Evolutionary conservation across 179 eudicot genomes (phyloP).

Genomic region (Drosera spatulata): DNA sequence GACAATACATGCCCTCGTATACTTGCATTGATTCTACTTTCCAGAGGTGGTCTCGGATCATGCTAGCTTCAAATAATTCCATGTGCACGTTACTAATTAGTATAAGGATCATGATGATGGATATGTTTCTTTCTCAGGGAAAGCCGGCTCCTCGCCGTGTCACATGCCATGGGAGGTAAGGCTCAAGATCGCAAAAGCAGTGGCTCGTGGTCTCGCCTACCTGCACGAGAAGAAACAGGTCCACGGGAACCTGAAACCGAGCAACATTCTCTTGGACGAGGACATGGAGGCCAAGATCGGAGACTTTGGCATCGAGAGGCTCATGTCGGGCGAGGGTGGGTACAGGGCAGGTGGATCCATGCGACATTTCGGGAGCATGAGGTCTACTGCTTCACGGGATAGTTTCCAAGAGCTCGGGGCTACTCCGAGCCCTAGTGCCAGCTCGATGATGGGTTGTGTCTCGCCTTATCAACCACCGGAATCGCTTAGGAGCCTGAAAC

Average conservation of each 20-base stretch:
- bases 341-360: slow-evolving; percentile 53
- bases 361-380: slow-evolving; percentile 71
- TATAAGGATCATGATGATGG: neutral
- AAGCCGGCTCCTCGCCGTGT: slow-evolving; percentile 74
- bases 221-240: slow-evolving; percentile 92
- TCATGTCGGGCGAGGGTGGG: slow-evolving; percentile 44
- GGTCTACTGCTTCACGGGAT: slow-evolving; percentile 86
- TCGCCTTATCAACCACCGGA: slow-evolving; percentile 82
- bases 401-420: slow-evolving; percentile 67
- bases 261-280: slow-evolving; percentile 49
- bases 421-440: slow-evolving; percentile 84
- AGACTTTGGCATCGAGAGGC: slow-evolving; percentile 81
- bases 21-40: too few relatives aligned
- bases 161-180: slow-evolving; percentile 81
- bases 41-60: too few relatives aligned
- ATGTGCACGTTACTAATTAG: neutral
- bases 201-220: slow-evolving; percentile 84
- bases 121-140: slow-evolving; percentile 31
- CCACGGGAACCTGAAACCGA: too few relatives aligned
- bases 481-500: slow-evolving; percentile 73
- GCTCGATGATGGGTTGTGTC: slow-evolving; percentile 40
- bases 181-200: slow-evolving; percentile 77
- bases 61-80: too few relatives aligned
- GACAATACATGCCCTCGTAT: too few relatives aligned
- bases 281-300: slow-evolving; percentile 92